phyloP scores from a whole-genome alignment of 2,329 filamentous ascomycete genomes.

The Trichoderma sp. region DNA sequence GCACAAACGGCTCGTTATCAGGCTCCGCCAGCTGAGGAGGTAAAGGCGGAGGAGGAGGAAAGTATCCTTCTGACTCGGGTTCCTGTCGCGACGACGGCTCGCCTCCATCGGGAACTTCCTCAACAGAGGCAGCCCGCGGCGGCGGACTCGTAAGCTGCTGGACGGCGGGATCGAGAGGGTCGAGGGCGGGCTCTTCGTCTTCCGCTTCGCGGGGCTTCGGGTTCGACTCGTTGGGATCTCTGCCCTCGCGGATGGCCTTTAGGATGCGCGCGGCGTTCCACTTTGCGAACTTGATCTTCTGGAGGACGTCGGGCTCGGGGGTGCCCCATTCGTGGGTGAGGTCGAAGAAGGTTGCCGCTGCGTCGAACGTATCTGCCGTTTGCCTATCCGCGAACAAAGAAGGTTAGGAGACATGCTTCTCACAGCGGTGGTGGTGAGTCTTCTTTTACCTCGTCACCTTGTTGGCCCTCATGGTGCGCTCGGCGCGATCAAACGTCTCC shows the following conservation, averaged over 20 bases:
- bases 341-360: constrained; percentile 89
- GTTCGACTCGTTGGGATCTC: constrained; percentile 90
- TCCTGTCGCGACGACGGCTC: constrained; percentile 35
- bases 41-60: constrained; percentile 37
- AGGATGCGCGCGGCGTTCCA: constrained; percentile 91
- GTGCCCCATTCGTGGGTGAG: constrained; percentile 81
- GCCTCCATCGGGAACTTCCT: constrained; percentile 56
- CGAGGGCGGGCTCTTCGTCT: constrained; percentile 35
- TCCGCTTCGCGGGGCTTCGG: constrained; percentile 59
- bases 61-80: constrained; percentile 40
- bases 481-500: constrained; percentile 82
- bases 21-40: constrained; percentile 25
- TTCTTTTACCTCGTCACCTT: constrained; percentile 73
- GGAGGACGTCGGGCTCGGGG: constrained; percentile 71
- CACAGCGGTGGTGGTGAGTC: not conserved
- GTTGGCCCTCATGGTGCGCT: constrained; percentile 78
- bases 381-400: constrained; percentile 56
- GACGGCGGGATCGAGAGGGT: constrained; percentile 41
- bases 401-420: not conserved
- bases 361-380: constrained; percentile 92
- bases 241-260: constrained; percentile 86
- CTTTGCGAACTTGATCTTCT: constrained; percentile 95
- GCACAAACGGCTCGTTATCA: constrained; percentile 38
- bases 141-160: constrained; percentile 45
- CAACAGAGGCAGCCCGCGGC: constrained; percentile 50